Percentiles rank a stretch among this genome's conserved stretches.
Conservation (phyloP, 257 asterid genomes). For the Lycium ferocissimum region DNA sequence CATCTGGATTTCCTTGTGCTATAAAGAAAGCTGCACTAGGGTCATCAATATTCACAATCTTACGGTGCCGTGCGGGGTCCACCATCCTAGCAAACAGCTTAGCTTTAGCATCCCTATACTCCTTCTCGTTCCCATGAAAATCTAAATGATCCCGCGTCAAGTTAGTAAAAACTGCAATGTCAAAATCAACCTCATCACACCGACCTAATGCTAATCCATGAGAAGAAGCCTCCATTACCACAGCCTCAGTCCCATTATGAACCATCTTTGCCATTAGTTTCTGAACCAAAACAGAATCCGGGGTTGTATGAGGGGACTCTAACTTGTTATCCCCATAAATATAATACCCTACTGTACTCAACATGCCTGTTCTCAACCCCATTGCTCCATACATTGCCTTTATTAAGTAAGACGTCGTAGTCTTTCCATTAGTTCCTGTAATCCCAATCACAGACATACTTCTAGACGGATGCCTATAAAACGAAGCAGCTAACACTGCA, state of each 20-base stretch:
- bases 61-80: conserved; percentile 78
- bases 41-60: conserved; percentile 86
- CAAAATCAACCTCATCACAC: conserved; percentile 86
- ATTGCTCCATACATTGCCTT: conserved; percentile 92
- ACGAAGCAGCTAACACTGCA: conserved; percentile 76
- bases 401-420: conserved; percentile 65
- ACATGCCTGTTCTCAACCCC: conserved; percentile 94
- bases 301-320: conserved; percentile 54
- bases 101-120: conserved; percentile 65
- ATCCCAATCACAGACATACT: conserved; percentile 81
- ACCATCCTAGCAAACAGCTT: conserved; percentile 83
- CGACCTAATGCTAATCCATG: conserved; percentile 64
- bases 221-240: conserved; percentile 91
- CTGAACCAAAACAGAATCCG: conserved; percentile 83
- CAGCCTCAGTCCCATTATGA: conserved; percentile 86
- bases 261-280: conserved; percentile 90
- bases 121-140: conserved; percentile 74
- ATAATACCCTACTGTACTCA: conserved; percentile 74
- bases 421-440: conserved; percentile 85
- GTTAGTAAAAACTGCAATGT: conserved; percentile 86
- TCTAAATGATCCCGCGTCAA: conserved; percentile 73
- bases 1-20: conserved; percentile 73
- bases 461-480: conserved; percentile 81
- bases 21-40: conserved; percentile 74
- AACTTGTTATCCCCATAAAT: conserved; percentile 84